These are phyloP conservation scores for Sordaria brevicollis DNA, from an alignment of 495 filamentous ascomycete species.

Conservation along the genomic window DNA sequence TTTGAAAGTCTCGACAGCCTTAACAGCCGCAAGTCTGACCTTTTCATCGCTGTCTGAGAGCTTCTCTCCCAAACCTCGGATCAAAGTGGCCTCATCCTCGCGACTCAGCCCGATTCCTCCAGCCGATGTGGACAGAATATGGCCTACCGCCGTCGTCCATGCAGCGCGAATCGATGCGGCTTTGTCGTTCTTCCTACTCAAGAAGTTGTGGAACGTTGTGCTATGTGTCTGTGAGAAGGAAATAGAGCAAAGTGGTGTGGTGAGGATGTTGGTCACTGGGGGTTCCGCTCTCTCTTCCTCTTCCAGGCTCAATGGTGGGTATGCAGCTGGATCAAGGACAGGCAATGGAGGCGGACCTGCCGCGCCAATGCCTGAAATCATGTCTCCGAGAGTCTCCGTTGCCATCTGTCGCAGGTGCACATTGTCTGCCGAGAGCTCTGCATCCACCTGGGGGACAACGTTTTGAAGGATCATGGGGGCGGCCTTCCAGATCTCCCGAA, in stretches of 20 bases:
- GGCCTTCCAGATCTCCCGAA: conserved; percentile 90
- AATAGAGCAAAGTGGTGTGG: conserved; percentile 68
- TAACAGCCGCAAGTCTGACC: conserved; percentile 78
- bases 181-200: conserved; percentile 79
- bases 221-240: conserved; percentile 73
- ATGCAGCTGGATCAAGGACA: conserved; percentile 65
- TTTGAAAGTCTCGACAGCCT: conserved; percentile 64
- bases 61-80: conserved; percentile 65
- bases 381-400: conserved; percentile 88
- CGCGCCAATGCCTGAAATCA: conserved; percentile 83
- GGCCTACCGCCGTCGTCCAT: conserved; percentile 76
- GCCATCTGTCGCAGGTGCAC: conserved; percentile 74
- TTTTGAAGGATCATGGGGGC: conserved; percentile 82
- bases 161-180: conserved; percentile 65
- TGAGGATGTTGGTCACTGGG: conserved; percentile 50
- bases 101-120: conserved; percentile 75
- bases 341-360: conserved; percentile 69
- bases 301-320: conserved; percentile 61
- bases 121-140: conserved; percentile 71
- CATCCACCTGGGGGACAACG: conserved; percentile 88
- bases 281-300: conserved; percentile 38
- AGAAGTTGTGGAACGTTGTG: conserved; percentile 68
- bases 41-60: conserved; percentile 82
- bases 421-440: conserved; percentile 84
- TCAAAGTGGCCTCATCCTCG: conserved; percentile 60